phyloP scores from a whole-genome alignment of 1,284 basidiomycete genomes.

The Trichosporon sp. region DNA sequence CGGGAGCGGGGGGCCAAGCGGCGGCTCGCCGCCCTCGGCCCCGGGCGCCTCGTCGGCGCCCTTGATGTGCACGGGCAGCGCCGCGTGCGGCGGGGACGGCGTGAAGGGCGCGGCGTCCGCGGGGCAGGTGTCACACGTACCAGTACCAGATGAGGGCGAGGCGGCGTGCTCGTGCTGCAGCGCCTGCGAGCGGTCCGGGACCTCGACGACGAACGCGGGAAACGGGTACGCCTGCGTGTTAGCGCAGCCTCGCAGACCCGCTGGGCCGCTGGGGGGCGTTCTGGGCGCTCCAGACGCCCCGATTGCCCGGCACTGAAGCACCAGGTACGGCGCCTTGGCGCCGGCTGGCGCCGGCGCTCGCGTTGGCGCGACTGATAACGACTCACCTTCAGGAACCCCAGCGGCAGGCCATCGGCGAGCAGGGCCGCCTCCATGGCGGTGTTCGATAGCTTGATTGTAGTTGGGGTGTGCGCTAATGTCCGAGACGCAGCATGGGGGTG shows the following conservation, averaged over 20 bases:
- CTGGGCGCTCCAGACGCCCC: no score
- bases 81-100: background rate
- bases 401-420: background rate
- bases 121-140: background rate
- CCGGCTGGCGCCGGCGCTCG: no score
- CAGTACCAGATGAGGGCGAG: background rate
- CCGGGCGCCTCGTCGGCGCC: background rate
- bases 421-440: background rate
- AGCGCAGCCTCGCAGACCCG: background rate
- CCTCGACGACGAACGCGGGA: constrained; percentile 7
- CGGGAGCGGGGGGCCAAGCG: no score
- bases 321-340: background rate
- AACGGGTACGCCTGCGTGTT: constrained; percentile 9
- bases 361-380: background rate
- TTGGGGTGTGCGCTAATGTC: background rate
- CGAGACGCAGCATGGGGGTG: background rate
- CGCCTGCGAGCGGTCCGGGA: background rate
- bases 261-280: no score
- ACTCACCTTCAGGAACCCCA: background rate
- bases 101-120: background rate
- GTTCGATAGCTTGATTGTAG: background rate
- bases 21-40: background rate
- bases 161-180: background rate
- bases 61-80: background rate
- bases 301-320: no score